Conservation (phyloP, 768 basidiomycete species). For the Pulveroboletus ravenelii region DNA sequence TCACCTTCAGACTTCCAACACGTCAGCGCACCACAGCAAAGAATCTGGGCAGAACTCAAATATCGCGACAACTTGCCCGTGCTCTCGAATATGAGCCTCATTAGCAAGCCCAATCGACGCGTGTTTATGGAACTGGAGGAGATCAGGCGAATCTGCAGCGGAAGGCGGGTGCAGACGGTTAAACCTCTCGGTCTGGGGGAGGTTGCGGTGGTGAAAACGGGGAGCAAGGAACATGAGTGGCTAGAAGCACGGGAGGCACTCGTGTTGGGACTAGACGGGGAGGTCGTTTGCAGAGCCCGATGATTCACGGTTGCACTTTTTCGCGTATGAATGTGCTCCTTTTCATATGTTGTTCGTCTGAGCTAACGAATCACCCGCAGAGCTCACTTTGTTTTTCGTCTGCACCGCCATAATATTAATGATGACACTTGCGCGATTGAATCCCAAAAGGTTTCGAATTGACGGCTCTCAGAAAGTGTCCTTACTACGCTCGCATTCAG, state of each 20-base stretch:
- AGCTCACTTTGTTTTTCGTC: neutral
- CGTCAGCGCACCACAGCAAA: constrained; percentile 58
- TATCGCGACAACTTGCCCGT: constrained; percentile 89
- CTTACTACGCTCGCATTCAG: neutral
- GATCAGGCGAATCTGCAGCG: constrained; percentile 74
- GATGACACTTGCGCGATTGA: neutral
- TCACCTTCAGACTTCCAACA: constrained; percentile 58
- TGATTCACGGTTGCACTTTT: constrained; percentile 24
- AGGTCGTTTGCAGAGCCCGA: constrained; percentile 80
- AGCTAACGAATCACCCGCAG: constrained; percentile 3
- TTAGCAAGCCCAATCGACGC: constrained; percentile 80
- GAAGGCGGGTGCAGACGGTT: constrained; percentile 74
- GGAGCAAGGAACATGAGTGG: constrained; percentile 71
- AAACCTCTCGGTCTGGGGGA: constrained; percentile 90
- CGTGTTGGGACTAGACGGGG: constrained; percentile 70
- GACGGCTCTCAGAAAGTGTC: neutral
- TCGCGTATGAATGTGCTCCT: neutral
- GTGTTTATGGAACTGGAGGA: constrained; percentile 73
- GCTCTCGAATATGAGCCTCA: constrained; percentile 69
- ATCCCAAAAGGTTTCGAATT: neutral
- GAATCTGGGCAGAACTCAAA: constrained; percentile 94
- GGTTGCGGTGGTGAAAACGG: constrained; percentile 78
- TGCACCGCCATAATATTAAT: neutral
- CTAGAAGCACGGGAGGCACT: constrained; percentile 92
- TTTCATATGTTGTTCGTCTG: neutral